phyloP scores from a whole-genome alignment of 2,329 filamentous ascomycete species.

The Trichoderma endophyticum region DNA sequence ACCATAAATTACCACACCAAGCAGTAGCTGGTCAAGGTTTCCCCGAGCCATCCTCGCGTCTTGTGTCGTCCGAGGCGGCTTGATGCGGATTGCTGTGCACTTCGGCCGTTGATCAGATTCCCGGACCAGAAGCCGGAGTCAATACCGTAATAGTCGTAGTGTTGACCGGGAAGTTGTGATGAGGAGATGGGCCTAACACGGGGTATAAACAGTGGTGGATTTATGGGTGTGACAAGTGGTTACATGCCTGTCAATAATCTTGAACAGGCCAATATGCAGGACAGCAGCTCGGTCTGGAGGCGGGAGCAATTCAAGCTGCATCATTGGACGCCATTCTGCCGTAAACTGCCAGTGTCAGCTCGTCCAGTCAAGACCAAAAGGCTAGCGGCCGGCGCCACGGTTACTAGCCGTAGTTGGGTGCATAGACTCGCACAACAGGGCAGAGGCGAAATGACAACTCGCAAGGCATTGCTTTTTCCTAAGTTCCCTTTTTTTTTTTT shows the following conservation, averaged over 20 bases:
- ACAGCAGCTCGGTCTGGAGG: conserved; percentile 10
- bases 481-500: conserved; percentile 15
- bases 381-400: not conserved
- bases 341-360: conserved; percentile 3
- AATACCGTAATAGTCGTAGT: not conserved
- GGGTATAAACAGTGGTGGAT: not conserved
- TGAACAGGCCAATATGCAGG: not conserved
- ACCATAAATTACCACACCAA: not conserved
- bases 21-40: not conserved
- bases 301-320: not conserved
- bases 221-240: not conserved
- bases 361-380: not conserved
- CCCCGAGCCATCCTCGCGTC: not conserved
- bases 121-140: not conserved
- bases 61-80: not conserved
- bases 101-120: not conserved
- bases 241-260: conserved; percentile 11
- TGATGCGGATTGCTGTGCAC: not conserved
- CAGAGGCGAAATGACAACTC: conserved; percentile 27
- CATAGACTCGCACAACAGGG: not conserved
- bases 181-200: not conserved
- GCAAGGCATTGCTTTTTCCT: conserved; percentile 18
- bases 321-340: conserved; percentile 8
- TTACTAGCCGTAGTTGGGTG: not conserved
- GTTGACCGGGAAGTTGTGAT: not conserved